A percentile compares a stretch with the other conserved stretches of the same genome.
phyloP scores from a whole-genome alignment of 129 eudicot species.

The carrot (Daucus carota) region DNA sequence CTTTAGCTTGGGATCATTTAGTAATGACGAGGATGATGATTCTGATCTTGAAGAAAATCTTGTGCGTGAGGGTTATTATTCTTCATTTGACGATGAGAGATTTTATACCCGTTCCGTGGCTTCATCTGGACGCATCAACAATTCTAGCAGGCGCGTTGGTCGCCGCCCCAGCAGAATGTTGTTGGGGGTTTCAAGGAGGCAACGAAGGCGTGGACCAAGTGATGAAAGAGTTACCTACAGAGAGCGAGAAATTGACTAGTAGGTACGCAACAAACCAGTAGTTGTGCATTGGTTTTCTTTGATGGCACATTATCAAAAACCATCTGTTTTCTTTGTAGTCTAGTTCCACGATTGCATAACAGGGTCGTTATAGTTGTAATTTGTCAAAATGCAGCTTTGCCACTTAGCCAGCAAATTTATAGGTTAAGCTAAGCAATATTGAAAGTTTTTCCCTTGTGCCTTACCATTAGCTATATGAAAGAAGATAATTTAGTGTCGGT shows the following conservation, averaged over 20 bases:
- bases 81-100: slow-evolving; percentile 24
- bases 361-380: neutral
- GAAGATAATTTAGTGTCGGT: slow-evolving; percentile 4
- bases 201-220: slow-evolving; percentile 25
- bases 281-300: neutral
- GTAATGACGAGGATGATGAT: slow-evolving; percentile 17
- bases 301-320: neutral
- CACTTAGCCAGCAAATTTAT: neutral
- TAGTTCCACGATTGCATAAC: neutral
- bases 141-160: slow-evolving; percentile 8
- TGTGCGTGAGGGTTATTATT: slow-evolving; percentile 21
- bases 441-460: neutral
- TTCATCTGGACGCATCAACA: slow-evolving; percentile 8
- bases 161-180: slow-evolving; percentile 28
- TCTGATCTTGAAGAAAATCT: neutral
- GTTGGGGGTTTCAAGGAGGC: slow-evolving; percentile 27
- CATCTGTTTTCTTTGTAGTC: neutral
- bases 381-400: neutral
- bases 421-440: neutral
- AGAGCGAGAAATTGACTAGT: neutral
- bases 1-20: slow-evolving; percentile 21
- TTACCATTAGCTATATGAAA: slow-evolving; percentile 1
- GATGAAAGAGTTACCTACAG: neutral
- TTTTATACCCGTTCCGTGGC: neutral
- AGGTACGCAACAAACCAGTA: neutral